Evolutionary conservation across 2,329 filamentous ascomycete species (phyloP).

Genomic region (Stemphylium beticola): DNA sequence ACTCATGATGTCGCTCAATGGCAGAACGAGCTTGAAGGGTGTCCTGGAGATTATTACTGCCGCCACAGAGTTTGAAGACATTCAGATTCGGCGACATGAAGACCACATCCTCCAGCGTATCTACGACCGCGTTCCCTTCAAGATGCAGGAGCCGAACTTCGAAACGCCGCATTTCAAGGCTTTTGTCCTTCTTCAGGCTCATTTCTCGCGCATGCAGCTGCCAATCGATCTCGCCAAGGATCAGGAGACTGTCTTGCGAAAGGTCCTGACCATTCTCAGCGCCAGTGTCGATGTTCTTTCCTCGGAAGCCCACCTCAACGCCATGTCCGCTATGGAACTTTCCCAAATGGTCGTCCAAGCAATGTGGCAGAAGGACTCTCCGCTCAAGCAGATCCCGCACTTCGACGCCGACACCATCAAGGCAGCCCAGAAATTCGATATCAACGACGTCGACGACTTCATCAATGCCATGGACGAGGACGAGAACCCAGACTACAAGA

Average conservation of each 20-base stretch:
- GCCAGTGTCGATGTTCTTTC: constrained; percentile 94
- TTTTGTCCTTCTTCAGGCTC: constrained; percentile 94
- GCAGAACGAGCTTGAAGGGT: constrained; percentile 92
- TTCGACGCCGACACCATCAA: constrained; percentile 85
- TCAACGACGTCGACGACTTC: constrained; percentile 96
- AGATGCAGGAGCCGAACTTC: constrained; percentile 84
- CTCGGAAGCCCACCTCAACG: constrained; percentile 94
- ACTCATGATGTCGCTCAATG: constrained; percentile 87
- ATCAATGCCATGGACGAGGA: constrained; percentile 99
- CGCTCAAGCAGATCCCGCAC: constrained; percentile 96
- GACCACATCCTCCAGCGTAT: constrained; percentile 86
- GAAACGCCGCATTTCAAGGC: constrained; percentile 99
- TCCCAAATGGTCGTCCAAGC: constrained; percentile 98
- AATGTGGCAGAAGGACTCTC: constrained; percentile 98
- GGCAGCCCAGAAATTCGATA: constrained; percentile 77
- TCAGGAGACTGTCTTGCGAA: constrained; percentile 84
- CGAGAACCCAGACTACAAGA: constrained; percentile 82
- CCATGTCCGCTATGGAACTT: constrained; percentile 99
- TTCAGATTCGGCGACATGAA: constrained; percentile 93
- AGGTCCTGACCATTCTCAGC: constrained; percentile 85
- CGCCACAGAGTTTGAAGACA: constrained; percentile 92
- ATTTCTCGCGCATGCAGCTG: constrained; percentile 96
- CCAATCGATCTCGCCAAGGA: constrained; percentile 96
- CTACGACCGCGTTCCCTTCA: constrained; percentile 92
- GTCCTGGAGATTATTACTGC: constrained; percentile 97